Conservation (phyloP, 2,329 filamentous ascomycete species). For the Monilinia fructigena region DNA sequence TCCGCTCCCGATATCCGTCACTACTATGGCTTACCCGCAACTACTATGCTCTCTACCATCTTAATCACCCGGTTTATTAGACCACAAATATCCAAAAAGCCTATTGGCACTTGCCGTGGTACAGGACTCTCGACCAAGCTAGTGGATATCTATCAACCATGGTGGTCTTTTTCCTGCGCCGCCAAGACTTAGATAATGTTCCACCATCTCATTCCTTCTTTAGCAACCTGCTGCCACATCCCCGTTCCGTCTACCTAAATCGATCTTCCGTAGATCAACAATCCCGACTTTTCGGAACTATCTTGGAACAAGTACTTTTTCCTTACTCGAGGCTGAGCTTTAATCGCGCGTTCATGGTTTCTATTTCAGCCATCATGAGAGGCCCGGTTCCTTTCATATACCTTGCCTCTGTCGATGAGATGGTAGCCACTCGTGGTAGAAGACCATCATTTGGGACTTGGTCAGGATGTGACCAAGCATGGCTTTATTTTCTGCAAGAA, state of each 20-base stretch:
- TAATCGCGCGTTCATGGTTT: constrained; percentile 22
- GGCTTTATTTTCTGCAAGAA: constrained; percentile 25
- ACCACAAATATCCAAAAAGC: neutral
- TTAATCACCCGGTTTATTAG: constrained; percentile 5
- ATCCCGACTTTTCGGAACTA: constrained; percentile 24
- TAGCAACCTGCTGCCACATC: constrained; percentile 19
- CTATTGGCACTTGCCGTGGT: constrained; percentile 6
- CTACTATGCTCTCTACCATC: neutral
- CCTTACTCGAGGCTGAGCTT: constrained; percentile 24
- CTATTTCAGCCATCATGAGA: constrained; percentile 24
- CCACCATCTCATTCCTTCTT: constrained; percentile 24
- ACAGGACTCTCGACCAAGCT: constrained; percentile 7
- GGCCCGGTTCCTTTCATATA: constrained; percentile 8
- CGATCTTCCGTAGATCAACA: constrained; percentile 23
- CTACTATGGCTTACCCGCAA: constrained; percentile 1
- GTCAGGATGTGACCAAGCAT: constrained; percentile 24
- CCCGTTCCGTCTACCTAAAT: constrained; percentile 22
- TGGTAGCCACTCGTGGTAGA: constrained; percentile 26
- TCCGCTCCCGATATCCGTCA: constrained; percentile 1
- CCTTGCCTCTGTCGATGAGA: constrained; percentile 13
- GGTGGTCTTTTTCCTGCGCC: constrained; percentile 7
- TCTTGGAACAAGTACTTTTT: constrained; percentile 13
- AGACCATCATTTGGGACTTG: constrained; percentile 36
- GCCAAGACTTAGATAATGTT: constrained; percentile 19
- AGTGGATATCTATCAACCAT: constrained; percentile 8